A percentile compares a stretch with the other conserved stretches of the same genome.
These are phyloP conservation scores for Torulaspora globosa DNA, from an alignment of 1,139 yeast species.

Conservation along the genomic window DNA sequence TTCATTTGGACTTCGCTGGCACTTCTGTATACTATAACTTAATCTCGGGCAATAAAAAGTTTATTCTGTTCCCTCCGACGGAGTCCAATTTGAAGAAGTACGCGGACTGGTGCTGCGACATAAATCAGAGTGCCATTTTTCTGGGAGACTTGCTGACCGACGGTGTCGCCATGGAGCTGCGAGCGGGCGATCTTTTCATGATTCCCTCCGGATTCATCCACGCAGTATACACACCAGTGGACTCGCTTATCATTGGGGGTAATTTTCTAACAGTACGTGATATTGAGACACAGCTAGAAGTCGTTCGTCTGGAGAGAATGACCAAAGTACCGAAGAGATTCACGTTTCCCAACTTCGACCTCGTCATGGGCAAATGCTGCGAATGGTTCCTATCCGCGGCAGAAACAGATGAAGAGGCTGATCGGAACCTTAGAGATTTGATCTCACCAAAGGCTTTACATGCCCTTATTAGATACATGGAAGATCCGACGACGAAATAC, in stretches of 20 bases:
- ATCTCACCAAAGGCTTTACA: constrained; percentile 11
- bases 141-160: constrained; percentile 49
- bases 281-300: constrained; percentile 56
- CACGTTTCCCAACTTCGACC: constrained; percentile 72
- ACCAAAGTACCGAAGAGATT: constrained; percentile 75
- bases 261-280: constrained; percentile 69
- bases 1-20: constrained; percentile 90
- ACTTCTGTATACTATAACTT: constrained; percentile 88
- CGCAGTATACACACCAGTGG: constrained; percentile 78
- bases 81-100: constrained; percentile 55
- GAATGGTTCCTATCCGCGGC: constrained; percentile 23
- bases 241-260: constrained; percentile 82
- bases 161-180: constrained; percentile 63
- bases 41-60: constrained; percentile 65
- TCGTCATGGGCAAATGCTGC: constrained; percentile 43
- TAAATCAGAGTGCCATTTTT: constrained; percentile 51
- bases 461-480: constrained; percentile 17
- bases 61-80: constrained; percentile 78
- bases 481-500: constrained; percentile 18
- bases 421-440: neutral
- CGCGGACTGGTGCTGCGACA: constrained; percentile 68
- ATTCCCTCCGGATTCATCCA: constrained; percentile 96
- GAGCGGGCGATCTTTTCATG: constrained; percentile 69
- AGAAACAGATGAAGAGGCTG: neutral
- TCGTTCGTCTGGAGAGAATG: constrained; percentile 56